Evolutionary conservation across 179 eudicot species (phyloP).

Genomic region (Beta corolliflora): DNA sequence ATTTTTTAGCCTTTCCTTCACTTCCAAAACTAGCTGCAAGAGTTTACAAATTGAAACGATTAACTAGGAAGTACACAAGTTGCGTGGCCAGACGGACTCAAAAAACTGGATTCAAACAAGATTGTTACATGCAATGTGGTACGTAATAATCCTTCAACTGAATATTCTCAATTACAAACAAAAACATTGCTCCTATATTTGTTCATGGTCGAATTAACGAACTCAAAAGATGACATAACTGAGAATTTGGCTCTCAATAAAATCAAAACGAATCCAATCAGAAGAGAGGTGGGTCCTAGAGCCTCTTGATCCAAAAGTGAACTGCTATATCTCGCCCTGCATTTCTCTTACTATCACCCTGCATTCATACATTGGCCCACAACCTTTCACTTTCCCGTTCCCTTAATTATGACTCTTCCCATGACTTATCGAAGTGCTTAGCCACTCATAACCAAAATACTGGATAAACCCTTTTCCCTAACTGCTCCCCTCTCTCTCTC

Average conservation of each 20-base stretch:
- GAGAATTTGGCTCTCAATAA: not conserved
- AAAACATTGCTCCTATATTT: not conserved
- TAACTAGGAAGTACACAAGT: conserved; percentile 7
- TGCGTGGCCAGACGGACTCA: not conserved
- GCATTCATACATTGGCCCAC: too few species aligned
- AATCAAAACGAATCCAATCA: not conserved
- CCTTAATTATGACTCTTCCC: not conserved
- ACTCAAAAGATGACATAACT: not conserved
- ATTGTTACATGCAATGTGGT: not conserved
- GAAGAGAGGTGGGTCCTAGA: not conserved
- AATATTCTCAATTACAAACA: not conserved
- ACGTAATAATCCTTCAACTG: not conserved
- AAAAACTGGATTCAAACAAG: not conserved
- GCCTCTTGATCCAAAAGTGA: not conserved
- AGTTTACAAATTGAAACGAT: conserved; percentile 15
- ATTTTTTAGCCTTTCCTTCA: conserved; percentile 77
- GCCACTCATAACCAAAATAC: conserved; percentile 1
- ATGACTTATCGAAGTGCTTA: not conserved
- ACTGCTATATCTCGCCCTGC: too few species aligned
- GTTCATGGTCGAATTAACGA: not conserved
- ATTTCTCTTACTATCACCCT: too few species aligned
- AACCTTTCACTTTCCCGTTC: not conserved
- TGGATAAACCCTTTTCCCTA: not conserved
- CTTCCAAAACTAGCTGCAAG: conserved; percentile 76
- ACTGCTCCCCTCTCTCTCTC: not conserved